Evolutionary conservation across 2,329 filamentous ascomycete species (phyloP), one percentile per base, ranked within the genome.

Genomic region (Penicillium sp.): DNA sequence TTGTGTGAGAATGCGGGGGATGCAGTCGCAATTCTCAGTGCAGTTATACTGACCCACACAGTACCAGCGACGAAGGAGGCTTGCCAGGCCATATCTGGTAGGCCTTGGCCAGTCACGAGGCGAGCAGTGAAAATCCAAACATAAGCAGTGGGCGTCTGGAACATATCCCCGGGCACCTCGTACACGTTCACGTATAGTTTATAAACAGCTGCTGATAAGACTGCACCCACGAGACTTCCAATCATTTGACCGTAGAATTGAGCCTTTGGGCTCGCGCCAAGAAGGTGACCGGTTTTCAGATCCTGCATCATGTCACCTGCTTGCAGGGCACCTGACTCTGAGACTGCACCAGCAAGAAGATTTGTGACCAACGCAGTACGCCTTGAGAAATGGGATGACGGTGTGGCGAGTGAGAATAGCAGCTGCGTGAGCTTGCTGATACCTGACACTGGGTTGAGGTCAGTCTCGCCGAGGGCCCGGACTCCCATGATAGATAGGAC

Each of bases 161-260:
- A 97, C 49, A 97, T 79, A 9, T 91, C 87, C 0, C 92, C 91
- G 0, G 94, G 94, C 5, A 99, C 89, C 38, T 86, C 80, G 68
- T 99, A 99, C 1, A 97, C 92, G 32, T 84, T 87, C 2, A 92
- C 93, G 68, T 99, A 99, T 13, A 97, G 79, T 55, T 87, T 87
- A 72, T 99, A 99, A 2, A 97, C 88, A 3, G 89, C 83, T 0
- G 93, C 92, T 56, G 89, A 93, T 5, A 96, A 83, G 10, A 97
- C 81, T 1, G 94, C 92, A 1, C 94, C 94, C 2, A 90, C 86
- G 0, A 90, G 88, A 34, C 89, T 91, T 4, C 94, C 94, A 49
- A 99, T 92, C 18, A 97, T 85, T 70, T 99, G 94, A 1, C 94
- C 94, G 82, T 91, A 97, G 71, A 99, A 99, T 67, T 99, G 94